Evolutionary conservation across 805 yeast species (phyloP), one percentile per base, ranked within the genome.

Genomic region (Hanseniaspora meyeri): DNA sequence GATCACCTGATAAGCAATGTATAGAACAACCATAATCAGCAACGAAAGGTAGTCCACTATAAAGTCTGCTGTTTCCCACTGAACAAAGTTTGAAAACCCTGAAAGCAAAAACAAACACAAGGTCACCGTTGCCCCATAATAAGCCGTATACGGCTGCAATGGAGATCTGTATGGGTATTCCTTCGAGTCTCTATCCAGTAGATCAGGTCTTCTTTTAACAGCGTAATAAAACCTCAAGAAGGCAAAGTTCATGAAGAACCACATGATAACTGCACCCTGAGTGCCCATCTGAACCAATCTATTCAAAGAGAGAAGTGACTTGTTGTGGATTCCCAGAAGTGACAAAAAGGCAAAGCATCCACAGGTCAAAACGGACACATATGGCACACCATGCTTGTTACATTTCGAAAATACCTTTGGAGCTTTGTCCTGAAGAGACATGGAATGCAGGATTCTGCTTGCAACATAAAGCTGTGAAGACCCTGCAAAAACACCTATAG

Each of bases 161-260:
- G 84, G 83, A 2, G 85, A 78, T 63, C 76, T 75, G 65, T 77
- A 83, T 3, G 89, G 89, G 63, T 80, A 83, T 3, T 79, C 71
- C 39, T 77, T 75, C 62, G 78, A 83, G 60, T 79, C 74, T 59
- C 87, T 71, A 51, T 76, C 71, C 34, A 81, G 75, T 55, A 82
- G 78, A 63, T 82, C 87, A 0, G 84, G 83, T 45, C 87, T 68
- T 52, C 72, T 67, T 59, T 75, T 73, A 59, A 83, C 68, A 0
- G 85, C 88, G 60, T 73, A 75, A 65, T 75, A 80, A 62, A 82
- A 83, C 54, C 88, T 68, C 37, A 82, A 66, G 64, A 73, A 83
- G 3, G 86, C 72, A 20, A 82, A 64, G 60, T 84, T 79, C 81
- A 83, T 81, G 7, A 85, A 83, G 59, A 74, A 70, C 95, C 95